Evolutionary conservation across 2,329 filamentous ascomycete genomes (phyloP), one percentile per base, ranked within the genome.

Genomic region (Cadophora luteo-olivacea): DNA sequence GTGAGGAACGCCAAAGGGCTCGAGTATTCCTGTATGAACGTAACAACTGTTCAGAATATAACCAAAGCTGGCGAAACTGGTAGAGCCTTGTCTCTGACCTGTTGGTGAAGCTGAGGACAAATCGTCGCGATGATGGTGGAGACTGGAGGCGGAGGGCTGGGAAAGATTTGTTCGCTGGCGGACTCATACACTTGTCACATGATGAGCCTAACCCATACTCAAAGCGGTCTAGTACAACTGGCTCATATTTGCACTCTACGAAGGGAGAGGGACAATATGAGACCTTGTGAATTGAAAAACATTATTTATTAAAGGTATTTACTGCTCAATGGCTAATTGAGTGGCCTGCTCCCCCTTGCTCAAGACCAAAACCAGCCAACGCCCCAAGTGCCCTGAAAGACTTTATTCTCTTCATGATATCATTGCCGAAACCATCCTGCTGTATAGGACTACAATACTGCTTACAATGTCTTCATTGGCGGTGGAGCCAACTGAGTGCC

Each of bases 401-500:
- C 58, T 67, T 66, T 67, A 29, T 69, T 63, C 68, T 66, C 67
- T 68, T 73, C 73, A 69, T 76, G 51, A 73, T 58, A 66, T 75
- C 73, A 52, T 76, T 66, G 49, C 60, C 55, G 36, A 48, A 48
- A 12, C 38, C 38, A 58, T 48, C 19, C 33, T 22, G 32, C 33
- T 41, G 38, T 55, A 52, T 61, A 22, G 65, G 48, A 64, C 41
- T 32, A 58, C 61, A 38, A 2, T 41, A 49, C 48, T 48, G 57
- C 66, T 51, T 72, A 75, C 52, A 69, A 60, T 6, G 69, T 70
- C 66, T 77, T 77, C 19, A 68, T 64, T 16, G 72, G 72, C 45
- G 75, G 70, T 45, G 76, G 75, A 25, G 72, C 81, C 64, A 99
- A 84, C 82, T 97, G 91, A 0, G 96, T 99, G 73, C 94, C 93